These are phyloP conservation scores for Perkinsus marinus DNA, from an alignment of 169 alveolate genomes.

Conservation along the genomic window DNA sequence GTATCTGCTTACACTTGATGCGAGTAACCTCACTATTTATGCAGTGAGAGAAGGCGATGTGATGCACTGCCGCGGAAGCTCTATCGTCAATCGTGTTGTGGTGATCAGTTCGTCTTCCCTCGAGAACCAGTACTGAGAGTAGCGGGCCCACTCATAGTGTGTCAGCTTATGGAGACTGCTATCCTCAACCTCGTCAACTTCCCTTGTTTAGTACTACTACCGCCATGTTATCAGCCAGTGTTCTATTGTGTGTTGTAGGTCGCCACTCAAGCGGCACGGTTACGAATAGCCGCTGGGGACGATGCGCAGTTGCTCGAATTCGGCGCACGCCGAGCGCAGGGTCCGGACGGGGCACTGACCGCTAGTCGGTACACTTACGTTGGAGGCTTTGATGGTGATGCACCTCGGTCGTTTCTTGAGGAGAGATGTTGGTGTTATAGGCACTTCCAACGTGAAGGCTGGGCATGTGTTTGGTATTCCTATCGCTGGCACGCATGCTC, in stretches of 20 bases:
- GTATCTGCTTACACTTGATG: constrained; percentile 36
- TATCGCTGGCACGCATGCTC: constrained; percentile 63
- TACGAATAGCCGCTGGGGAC: constrained; percentile 51
- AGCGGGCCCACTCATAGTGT: constrained; percentile 66
- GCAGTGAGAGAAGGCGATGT: constrained; percentile 19
- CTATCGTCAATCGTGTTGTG: not conserved
- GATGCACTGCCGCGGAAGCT: not conserved
- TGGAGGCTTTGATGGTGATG: constrained; percentile 12
- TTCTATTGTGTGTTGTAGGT: constrained; percentile 3
- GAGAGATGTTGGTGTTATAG: constrained; percentile 55
- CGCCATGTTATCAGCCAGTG: constrained; percentile 45
- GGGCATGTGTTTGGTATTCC: constrained; percentile 36
- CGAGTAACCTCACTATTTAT: constrained; percentile 25
- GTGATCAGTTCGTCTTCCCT: constrained; percentile 61
- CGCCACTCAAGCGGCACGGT: not conserved
- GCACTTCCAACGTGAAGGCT: constrained; percentile 49
- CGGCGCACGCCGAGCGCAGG: constrained; percentile 44
- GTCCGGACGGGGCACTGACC: constrained; percentile 80
- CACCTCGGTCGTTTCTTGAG: not conserved
- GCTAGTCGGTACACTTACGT: constrained; percentile 63
- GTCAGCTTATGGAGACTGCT: constrained; percentile 70
- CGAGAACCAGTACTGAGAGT: constrained; percentile 61
- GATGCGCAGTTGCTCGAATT: constrained; percentile 27
- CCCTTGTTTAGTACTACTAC: constrained; percentile 57
- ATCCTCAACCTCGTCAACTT: constrained; percentile 57